phyloP scores from a whole-genome alignment of 139 green algal species.

The Picochlorum sp. region DNA sequence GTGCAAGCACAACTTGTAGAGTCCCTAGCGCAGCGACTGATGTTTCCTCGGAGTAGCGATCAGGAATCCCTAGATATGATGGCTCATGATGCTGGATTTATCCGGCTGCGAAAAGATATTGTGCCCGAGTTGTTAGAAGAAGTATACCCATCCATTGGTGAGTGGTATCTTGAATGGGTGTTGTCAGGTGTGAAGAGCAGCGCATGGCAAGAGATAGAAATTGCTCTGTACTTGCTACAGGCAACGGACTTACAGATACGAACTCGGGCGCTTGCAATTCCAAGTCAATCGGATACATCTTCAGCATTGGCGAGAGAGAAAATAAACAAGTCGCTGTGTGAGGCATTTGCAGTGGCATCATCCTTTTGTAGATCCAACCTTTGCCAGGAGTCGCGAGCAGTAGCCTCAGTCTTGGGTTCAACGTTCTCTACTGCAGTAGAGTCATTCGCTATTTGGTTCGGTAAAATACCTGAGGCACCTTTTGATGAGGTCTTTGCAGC shows the following conservation, averaged over 20 bases:
- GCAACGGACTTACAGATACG: constrained; percentile 15
- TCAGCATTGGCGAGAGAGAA: neutral
- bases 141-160: constrained; percentile 32
- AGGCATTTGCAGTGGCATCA: neutral
- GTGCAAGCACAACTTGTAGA: constrained; percentile 34
- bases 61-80: constrained; percentile 42
- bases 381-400: neutral
- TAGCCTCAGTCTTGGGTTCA: neutral
- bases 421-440: constrained; percentile 34
- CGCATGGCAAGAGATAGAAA: constrained; percentile 50
- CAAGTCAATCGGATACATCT: neutral
- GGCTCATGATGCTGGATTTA: constrained; percentile 37
- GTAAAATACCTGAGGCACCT: constrained; percentile 2
- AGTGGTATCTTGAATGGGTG: constrained; percentile 25
- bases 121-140: constrained; percentile 30
- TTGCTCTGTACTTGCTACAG: constrained; percentile 42
- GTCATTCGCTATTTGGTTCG: constrained; percentile 53
- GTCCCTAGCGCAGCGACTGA: constrained; percentile 24
- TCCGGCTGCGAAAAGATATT: constrained; percentile 30
- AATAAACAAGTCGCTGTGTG: neutral
- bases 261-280: neutral
- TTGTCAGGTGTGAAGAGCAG: constrained; percentile 15
- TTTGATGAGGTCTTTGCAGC: constrained; percentile 16
- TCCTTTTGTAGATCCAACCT: neutral
- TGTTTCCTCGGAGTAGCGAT: constrained; percentile 40